phyloP scores from a whole-genome alignment of 202 grass and related monocot species.

The Hordeum pubiflorum region DNA sequence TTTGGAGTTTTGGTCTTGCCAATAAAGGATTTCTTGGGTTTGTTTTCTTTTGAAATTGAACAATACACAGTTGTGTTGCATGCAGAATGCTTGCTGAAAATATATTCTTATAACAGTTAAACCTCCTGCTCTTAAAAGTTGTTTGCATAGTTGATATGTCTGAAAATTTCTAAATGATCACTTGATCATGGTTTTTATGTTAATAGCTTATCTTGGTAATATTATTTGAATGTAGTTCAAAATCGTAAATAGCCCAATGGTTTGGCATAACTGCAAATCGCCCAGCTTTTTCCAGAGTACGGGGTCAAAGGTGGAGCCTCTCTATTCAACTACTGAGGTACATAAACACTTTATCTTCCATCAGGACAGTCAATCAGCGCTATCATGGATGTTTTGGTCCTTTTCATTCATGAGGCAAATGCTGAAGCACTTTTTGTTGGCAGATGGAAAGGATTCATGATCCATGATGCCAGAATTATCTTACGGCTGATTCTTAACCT shows the following conservation, averaged over 20 bases:
- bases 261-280: not conserved
- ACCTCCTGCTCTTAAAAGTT: not conserved
- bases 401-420: not conserved
- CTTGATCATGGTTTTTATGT: not conserved
- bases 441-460: not conserved
- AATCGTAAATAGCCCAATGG: not conserved
- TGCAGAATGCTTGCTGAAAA: not conserved
- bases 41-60: not conserved
- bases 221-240: not conserved
- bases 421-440: constrained; percentile 12
- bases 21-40: not conserved
- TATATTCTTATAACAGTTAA: not conserved
- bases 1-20: not conserved
- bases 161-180: not conserved
- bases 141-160: not conserved
- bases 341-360: not conserved
- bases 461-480: not conserved
- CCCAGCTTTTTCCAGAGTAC: not conserved
- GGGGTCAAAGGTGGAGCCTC: not conserved
- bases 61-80: not conserved
- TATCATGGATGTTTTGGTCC: not conserved
- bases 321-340: not conserved
- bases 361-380: not conserved
- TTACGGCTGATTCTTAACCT: not conserved
- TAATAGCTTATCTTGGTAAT: not conserved